A percentile compares a stretch with the other conserved stretches of the same genome.
phyloP scores from a whole-genome alignment of 2,329 filamentous ascomycete genomes.

The Orbilia oligospora region DNA sequence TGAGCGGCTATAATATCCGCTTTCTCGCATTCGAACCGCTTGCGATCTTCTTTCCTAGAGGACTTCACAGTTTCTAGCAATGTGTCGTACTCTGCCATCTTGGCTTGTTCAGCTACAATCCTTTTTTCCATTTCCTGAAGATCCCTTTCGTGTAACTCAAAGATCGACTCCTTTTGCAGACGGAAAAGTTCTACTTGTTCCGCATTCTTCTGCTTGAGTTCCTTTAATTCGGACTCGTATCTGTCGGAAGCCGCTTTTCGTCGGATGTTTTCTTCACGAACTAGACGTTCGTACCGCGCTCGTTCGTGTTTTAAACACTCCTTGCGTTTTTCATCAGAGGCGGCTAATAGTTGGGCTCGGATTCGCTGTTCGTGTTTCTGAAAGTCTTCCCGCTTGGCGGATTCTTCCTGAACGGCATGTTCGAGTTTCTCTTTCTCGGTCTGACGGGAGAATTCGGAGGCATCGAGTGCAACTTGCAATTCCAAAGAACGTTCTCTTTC shows the following conservation, averaged over 20 bases:
- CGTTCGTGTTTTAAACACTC: conserved; percentile 58
- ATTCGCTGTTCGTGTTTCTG: conserved; percentile 59
- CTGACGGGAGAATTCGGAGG: conserved; percentile 56
- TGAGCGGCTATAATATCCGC: conserved; percentile 42
- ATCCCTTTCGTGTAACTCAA: conserved; percentile 57
- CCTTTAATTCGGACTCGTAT: conserved; percentile 56
- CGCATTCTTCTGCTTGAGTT: conserved; percentile 55
- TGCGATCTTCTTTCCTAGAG: conserved; percentile 42
- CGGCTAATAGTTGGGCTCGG: conserved; percentile 50
- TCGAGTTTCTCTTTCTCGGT: conserved; percentile 59
- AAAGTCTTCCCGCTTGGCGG: conserved; percentile 53
- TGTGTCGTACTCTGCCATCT: conserved; percentile 46
- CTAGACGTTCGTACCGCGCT: conserved; percentile 51
- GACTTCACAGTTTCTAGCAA: conserved; percentile 56
- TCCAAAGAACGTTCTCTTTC: conserved; percentile 57
- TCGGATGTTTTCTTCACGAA: conserved; percentile 56
- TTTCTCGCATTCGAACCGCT: conserved; percentile 54
- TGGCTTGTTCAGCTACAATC: conserved; percentile 34
- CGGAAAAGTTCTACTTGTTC: conserved; percentile 59
- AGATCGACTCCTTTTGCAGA: conserved; percentile 59
- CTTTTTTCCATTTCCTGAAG: conserved; percentile 46
- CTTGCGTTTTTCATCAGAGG: conserved; percentile 57
- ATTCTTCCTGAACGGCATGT: conserved; percentile 47
- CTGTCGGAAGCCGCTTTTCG: conserved; percentile 57
- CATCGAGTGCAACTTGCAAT: conserved; percentile 56